These are phyloP conservation scores for Mortierella polycephala DNA, from an alignment of 371 early-diverging fungal genomes.

Conservation along the genomic window DNA sequence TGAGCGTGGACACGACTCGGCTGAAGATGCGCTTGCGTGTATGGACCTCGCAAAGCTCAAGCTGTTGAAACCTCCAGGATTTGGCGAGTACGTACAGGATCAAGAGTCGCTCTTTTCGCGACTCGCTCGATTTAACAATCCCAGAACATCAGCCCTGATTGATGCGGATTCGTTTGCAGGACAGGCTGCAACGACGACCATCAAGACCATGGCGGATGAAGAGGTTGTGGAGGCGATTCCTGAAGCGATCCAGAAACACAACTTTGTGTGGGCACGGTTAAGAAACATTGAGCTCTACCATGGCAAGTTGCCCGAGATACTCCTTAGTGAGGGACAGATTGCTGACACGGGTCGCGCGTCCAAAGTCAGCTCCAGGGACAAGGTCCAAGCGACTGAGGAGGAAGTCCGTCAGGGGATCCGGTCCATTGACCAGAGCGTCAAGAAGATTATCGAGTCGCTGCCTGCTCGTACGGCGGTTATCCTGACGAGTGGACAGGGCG, in stretches of 20 bases:
- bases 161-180: constrained; percentile 54
- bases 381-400: constrained; percentile 38
- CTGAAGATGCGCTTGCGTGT: constrained; percentile 81
- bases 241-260: constrained; percentile 35
- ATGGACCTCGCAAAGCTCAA: constrained; percentile 77
- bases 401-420: constrained; percentile 31
- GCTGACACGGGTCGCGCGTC: constrained; percentile 26
- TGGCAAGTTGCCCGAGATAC: constrained; percentile 31
- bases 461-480: constrained; percentile 61
- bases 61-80: constrained; percentile 59
- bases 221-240: constrained; percentile 47
- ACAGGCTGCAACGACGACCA: constrained; percentile 26
- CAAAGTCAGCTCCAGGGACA: constrained; percentile 38
- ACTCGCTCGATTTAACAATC: constrained; percentile 55
- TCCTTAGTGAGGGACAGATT: constrained; percentile 10
- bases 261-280: constrained; percentile 55
- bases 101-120: constrained; percentile 65
- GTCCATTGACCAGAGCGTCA: constrained; percentile 55
- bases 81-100: constrained; percentile 59
- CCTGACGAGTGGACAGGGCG: constrained; percentile 62
- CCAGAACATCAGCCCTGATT: constrained; percentile 57
- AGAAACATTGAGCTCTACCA: constrained; percentile 53
- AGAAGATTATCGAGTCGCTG: constrained; percentile 53
- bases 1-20: constrained; percentile 76
- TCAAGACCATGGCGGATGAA: constrained; percentile 30